Evolutionary conservation across 495 filamentous ascomycete genomes (phyloP), one percentile per base, ranked within the genome.

Genomic region (Cercophora samala): DNA sequence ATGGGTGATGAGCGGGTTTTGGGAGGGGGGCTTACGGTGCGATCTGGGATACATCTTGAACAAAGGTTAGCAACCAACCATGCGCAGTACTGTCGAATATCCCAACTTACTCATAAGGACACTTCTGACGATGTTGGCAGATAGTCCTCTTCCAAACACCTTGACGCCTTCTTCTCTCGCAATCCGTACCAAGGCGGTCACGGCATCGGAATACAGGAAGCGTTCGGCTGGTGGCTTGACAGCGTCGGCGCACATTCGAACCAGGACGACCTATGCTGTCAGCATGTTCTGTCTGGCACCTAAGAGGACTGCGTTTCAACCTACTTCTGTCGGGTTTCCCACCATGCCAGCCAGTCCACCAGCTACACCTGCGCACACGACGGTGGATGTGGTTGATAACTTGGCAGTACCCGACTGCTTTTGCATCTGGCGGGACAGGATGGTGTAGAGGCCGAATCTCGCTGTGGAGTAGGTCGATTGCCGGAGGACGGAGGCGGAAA

Each of bases 201-300:
- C 60, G 13, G 76, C 75, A 56, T 80, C 75, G 1, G 70, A 64
- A 59, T 80, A 80, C 0, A 22, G 18, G 55, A 78, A 80, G 22
- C 88, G 85, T 53, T 85, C 76, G 55, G 82, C 87, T 8, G 75
- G 70, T 3, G 89, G 82, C 73, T 91, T 92, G 37, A 91, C 82
- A 3, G 90, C 90, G 71, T 93, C 90, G 52, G 85, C 84, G 75
- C 91, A 90, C 90, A 93, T 93, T 17, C 90, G 85, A 26, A 93
- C 88, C 51, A 93, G 84, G 5, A 90, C 88, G 58, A 92, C 37
- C 37, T 32, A 8, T 32, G 3, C 8, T 3, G 3, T 32, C 29
- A 32, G 29, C 29, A n/a, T 32, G 4, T 32, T 3, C 29, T 32
- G 29, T 32, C 3, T 32, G 29, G 29, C 8, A 8, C 8, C 4